Percentiles rank a stretch among this genome's conserved stretches.
Evolutionary conservation across 257 asterid species (phyloP).

Genomic region (Henckelia pumila): DNA sequence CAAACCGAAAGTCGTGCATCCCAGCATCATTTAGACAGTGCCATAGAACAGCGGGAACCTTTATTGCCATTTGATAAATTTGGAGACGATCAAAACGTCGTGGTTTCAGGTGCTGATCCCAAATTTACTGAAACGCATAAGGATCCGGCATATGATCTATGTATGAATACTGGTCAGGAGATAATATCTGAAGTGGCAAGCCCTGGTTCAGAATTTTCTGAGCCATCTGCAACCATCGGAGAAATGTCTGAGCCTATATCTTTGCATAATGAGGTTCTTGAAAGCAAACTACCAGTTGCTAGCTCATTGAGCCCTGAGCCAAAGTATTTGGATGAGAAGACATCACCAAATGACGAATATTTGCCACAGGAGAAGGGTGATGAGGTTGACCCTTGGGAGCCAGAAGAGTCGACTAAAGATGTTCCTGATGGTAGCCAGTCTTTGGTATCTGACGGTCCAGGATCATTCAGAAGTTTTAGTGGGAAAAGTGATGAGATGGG

Average conservation of each 20-base stretch:
- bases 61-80: constrained; percentile 32
- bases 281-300: constrained; percentile 36
- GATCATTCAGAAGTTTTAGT: constrained; percentile 67
- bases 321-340: constrained; percentile 44
- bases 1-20: constrained; percentile 36
- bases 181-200: constrained; percentile 39
- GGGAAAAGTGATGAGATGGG: constrained; percentile 75
- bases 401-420: constrained; percentile 53
- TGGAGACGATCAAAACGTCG: constrained; percentile 34
- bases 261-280: constrained; percentile 29
- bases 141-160: constrained; percentile 44
- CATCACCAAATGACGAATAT: constrained; percentile 41
- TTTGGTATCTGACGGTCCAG: constrained; percentile 65
- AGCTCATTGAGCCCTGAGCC: constrained; percentile 30
- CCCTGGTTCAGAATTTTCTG: constrained; percentile 31
- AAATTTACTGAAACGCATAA: constrained; percentile 59
- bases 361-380: constrained; percentile 49
- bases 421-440: constrained; percentile 47
- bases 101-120: constrained; percentile 35
- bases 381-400: constrained; percentile 52
- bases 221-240: constrained; percentile 29
- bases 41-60: constrained; percentile 40
- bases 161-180: constrained; percentile 47
- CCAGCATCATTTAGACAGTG: constrained; percentile 38
- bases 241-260: constrained; percentile 34